Base-by-base conservation (phyloP, 2,329 filamentous ascomycete genomes). In the Xylaria sp. region DNA sequence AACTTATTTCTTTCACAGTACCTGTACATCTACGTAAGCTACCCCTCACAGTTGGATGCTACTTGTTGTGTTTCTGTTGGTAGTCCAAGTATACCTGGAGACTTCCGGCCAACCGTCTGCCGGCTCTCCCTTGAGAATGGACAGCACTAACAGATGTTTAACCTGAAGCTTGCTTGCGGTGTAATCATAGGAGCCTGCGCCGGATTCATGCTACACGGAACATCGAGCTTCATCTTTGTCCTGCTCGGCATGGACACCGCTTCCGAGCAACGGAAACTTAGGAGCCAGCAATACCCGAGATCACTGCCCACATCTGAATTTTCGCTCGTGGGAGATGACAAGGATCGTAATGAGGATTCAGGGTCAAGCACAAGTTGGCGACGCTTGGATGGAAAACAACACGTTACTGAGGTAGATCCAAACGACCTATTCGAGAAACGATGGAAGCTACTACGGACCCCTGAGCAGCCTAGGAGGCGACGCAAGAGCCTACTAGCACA, bases 401-500 rank as follows among this genome's bases (percentile, higher is more conserved):
- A 31, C 17, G 27, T 38, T 15, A 11, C 37, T 2, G 51, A 58
- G 10, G 27, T 54, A 38, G 48, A 61, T 27, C 23, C 35, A 4
- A 47, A 53, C 37, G 67, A 66, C 6, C 51, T 69, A 35, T 69
- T 70, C 37, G 70, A 70, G 33, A 68, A 67, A 33, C 66, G 69
- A 49, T 73, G 71, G 71, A 71, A 69, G 49, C 37, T 64, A 51
- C 49, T 72, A 25, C 68, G 67, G 49, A 58, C 63, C 13, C 43
- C 71, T 7, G 72, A 74, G 4, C 74, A 73, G 25, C 73, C 78
- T 9, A 75, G 79, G 56, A 76, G 78, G 53, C 75, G 78, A 48
- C 76, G 77, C 4, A 76, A 79, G 52, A 83, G 83, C 1, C 72
- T 91, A 17, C 75, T 90, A 43, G 81, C 83, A 27, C 86, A 90